Base-by-base conservation (phyloP, 75 land plant genomes). In the Isoetes taiwanensis region DNA sequence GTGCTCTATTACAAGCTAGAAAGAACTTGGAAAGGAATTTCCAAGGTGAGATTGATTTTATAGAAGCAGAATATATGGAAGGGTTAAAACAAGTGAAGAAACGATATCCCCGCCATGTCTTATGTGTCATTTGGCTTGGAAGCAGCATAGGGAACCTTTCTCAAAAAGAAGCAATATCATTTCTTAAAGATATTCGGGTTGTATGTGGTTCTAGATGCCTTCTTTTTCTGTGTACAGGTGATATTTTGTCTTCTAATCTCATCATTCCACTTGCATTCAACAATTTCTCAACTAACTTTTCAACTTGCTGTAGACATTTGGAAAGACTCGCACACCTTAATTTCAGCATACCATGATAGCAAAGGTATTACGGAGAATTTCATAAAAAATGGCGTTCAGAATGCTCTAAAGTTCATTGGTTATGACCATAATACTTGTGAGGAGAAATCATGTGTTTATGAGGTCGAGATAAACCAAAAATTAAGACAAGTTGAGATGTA, bases 41-140 rank as follows among this genome's bases (percentile, higher is more conserved):
- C 1, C 46, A 42, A 2, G 76, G 67, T n/a, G 35, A 63, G 30
- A 20, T 74, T 20, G 67, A 70, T 3, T 31, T 74, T 30, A 48
- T 74, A 20, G 52, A 69, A 35, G 73, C 57, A 8, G 68, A 73
- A 29, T 74, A 70, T 34, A 30, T 74, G 38, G 43, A 69, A 56
- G 76, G 74, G 19, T 52, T 69, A 40, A 30, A 29, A 54, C 37
- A 55, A 33, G 76, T 69, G n/a, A 55, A 61, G 25, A 38, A 27
- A 2, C 1, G 10, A n/a, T 59, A 70, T 57, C 76, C 76, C n/a
- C 28, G 58, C 6, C 52, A 63, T 0, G 12, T 30, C 4, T 33
- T 73, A 20, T 73, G 76, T 48, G 53, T 73, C 56, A 17, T 64
- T 30, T 73, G 76, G 76, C 72, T 73, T 16, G 76, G 76, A 16